Base-by-base conservation (phyloP, 352 stramenopile species). In the Pythium dissimile region DNA sequence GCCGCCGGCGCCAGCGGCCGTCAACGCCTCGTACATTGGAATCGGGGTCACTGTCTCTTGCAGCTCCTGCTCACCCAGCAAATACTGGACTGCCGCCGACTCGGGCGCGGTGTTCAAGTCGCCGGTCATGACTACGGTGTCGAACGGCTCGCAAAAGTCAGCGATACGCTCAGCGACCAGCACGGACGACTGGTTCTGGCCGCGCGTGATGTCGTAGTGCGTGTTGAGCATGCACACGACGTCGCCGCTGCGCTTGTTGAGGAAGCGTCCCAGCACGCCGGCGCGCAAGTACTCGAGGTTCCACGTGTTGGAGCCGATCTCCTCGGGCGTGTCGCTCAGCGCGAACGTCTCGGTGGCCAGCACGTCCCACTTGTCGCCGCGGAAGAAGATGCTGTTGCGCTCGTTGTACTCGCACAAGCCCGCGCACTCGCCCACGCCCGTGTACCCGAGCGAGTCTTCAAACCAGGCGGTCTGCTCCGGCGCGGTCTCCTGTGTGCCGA, bases 181-280 rank as follows among this genome's bases (percentile, higher is more conserved):
- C 51, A 74, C 23, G 1, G 80, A 72, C 26, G 77, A 89, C 48
- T 89, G 54, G 5, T 67, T 46, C 26, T 91, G 80, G 41, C 80
- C 76, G 15, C 64, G 64, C 9, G 34, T 64, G 24, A 88, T 86
- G 54, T 91, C 80, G 46, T 74, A 91, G 62, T 89, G 80, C 16
- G 80, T 91, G 65, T 91, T 91, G 47, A 91, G 67, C 62, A 91
- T 84, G 60, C 80, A 91, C 21, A 88, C 59, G 0, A 60, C 69
- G 43, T 62, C 44, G 3, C 43, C 27, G 4, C 45, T 68, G 6
- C 24, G 31, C n/a, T 65, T 72, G 34, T 80, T 61, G 10, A 53
- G 64, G 38, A 91, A 88, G 34, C 80, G 78, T 12, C 67, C 78
- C 9, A 88, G 57, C 30, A 87, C 75, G 10, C 67, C 76, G 1